Conservation (phyloP, 805 yeast genomes). For the Nakazawaea wyomingensis region DNA sequence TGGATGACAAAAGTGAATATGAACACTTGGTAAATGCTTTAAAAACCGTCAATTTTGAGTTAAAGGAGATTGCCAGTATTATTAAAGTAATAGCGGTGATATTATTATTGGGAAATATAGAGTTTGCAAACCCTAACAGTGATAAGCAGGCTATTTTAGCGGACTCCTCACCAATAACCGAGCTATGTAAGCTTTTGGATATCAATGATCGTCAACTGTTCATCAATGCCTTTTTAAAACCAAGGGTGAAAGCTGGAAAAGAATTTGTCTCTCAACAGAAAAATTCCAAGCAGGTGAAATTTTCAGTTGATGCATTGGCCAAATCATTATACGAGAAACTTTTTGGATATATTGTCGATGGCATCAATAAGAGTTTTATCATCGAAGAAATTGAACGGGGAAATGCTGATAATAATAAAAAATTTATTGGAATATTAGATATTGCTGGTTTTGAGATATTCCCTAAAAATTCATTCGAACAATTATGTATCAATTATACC, state of each 20-base stretch:
- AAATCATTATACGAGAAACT: slow-evolving; percentile 81
- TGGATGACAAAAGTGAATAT: slow-evolving; percentile 73
- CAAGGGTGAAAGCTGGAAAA: slow-evolving; percentile 86
- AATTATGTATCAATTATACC: slow-evolving; percentile 55
- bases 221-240: slow-evolving; percentile 59
- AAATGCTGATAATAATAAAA: slow-evolving; percentile 25
- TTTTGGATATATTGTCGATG: slow-evolving; percentile 70
- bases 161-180: slow-evolving; percentile 44
- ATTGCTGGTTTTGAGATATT: slow-evolving; percentile 62
- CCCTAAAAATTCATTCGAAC: slow-evolving; percentile 53
- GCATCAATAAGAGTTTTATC: slow-evolving; percentile 63
- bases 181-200: slow-evolving; percentile 60
- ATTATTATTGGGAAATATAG: slow-evolving; percentile 81
- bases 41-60: slow-evolving; percentile 63
- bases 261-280: slow-evolving; percentile 80
- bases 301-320: slow-evolving; percentile 80
- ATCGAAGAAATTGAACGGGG: slow-evolving; percentile 22
- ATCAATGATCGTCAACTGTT: slow-evolving; percentile 46
- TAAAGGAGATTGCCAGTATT: slow-evolving; percentile 49
- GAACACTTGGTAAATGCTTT: slow-evolving; percentile 60
- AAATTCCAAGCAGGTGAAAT: slow-evolving; percentile 73
- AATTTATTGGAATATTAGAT: slow-evolving; percentile 53
- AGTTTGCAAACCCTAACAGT: slow-evolving; percentile 52
- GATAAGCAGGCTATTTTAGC: slow-evolving; percentile 73
- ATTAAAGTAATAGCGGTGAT: slow-evolving; percentile 69